Percentiles rank a stretch among this genome's conserved stretches.
Evolutionary conservation across 345 rosid species (phyloP).

Genomic region (Sonneratia caseolaris): DNA sequence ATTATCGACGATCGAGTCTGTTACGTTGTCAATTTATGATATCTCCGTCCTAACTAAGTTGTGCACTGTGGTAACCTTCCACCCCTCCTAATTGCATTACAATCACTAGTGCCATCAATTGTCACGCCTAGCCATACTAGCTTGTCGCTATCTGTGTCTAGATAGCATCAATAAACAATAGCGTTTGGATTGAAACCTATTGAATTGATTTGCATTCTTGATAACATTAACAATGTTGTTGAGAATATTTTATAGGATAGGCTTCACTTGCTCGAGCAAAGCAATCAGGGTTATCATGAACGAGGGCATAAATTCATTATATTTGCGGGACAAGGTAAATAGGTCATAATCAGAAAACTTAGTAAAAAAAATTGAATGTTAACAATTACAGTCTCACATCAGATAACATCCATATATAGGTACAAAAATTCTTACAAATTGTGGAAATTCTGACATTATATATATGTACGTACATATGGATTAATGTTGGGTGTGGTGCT

Average conservation of each 20-base stretch:
- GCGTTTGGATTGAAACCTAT: not conserved
- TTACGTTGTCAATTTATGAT: not conserved
- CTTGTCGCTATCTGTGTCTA: not conserved
- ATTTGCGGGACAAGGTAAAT: not conserved
- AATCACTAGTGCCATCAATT: not conserved
- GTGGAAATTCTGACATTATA: too few relatives aligned
- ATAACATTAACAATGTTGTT: not conserved
- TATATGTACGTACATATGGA: not conserved
- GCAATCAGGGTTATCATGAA: not conserved
- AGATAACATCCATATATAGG: too few relatives aligned
- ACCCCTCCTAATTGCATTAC: not conserved
- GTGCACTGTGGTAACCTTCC: not conserved
- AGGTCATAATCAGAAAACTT: too few relatives aligned
- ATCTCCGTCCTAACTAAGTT: not conserved
- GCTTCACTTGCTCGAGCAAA: not conserved
- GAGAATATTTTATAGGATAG: not conserved
- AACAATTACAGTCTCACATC: too few relatives aligned
- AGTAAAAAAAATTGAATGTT: too few relatives aligned
- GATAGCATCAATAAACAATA: not conserved
- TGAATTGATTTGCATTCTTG: not conserved
- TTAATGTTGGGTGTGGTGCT: not conserved
- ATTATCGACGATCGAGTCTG: not conserved
- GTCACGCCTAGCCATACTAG: not conserved
- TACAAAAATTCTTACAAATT: too few relatives aligned
- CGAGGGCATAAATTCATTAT: too few relatives aligned